Evolutionary conservation across 768 basidiomycete genomes (phyloP).

Genomic region (Trametes punicea): DNA sequence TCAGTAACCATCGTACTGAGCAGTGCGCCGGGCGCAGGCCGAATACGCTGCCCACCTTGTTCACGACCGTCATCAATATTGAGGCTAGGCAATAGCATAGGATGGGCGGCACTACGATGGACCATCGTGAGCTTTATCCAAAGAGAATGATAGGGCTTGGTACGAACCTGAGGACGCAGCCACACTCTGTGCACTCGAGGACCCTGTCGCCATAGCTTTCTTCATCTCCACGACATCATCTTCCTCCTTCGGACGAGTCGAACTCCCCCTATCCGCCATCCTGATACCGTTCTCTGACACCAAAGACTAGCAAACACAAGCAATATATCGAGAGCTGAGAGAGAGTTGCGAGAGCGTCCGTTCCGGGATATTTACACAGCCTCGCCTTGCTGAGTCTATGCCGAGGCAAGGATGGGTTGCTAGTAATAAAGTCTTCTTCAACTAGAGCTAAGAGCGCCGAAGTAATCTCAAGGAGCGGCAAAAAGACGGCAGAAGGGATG

Average conservation of each 20-base stretch:
- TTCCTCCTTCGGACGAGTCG: conserved; percentile 22
- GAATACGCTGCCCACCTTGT: conserved; percentile 64
- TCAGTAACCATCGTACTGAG: neutral
- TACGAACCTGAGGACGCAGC: conserved; percentile 20
- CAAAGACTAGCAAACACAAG: neutral
- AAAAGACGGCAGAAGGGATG: neutral
- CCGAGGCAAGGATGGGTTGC: neutral
- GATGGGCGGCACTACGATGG: conserved; percentile 68
- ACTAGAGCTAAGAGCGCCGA: neutral
- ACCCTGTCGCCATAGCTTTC: conserved; percentile 46
- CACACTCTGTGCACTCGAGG: neutral
- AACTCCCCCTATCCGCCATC: neutral
- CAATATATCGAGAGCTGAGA: neutral
- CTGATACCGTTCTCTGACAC: neutral
- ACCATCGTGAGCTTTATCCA: neutral
- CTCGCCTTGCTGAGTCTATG: too few species aligned
- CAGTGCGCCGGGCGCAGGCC: too few species aligned
- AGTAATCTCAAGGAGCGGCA: conserved; percentile 1
- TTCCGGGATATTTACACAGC: neutral
- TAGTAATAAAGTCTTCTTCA: neutral
- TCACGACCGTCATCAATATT: conserved; percentile 95
- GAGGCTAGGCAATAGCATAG: conserved; percentile 88
- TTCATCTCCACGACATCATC: conserved; percentile 52
- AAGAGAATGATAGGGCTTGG: neutral
- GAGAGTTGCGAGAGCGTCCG: neutral